These are phyloP conservation scores for Spathaspora sp. DNA, from an alignment of 1,139 yeast species.

Conservation along the genomic window DNA sequence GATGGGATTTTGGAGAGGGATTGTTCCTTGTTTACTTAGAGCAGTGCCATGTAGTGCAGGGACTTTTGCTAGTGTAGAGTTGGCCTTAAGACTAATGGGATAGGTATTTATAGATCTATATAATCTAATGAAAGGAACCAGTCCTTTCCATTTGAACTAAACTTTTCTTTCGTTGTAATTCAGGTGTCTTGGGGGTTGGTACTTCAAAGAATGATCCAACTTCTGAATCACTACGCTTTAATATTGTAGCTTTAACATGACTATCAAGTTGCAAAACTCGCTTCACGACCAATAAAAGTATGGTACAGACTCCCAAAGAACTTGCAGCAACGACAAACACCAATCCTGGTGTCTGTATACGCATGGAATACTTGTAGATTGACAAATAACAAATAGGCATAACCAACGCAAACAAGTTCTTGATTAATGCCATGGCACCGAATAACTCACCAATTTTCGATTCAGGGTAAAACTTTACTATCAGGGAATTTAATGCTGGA, in stretches of 20 bases:
- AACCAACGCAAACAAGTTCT: constrained; percentile 27
- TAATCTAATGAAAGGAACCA: constrained; percentile 4
- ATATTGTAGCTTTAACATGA: constrained; percentile 12
- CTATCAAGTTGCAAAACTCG: constrained; percentile 15
- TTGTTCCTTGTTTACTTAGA: constrained; percentile 65
- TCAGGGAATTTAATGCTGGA: constrained; percentile 36
- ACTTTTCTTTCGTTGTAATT: constrained; percentile 20
- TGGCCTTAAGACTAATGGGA: constrained; percentile 59
- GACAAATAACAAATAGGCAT: constrained; percentile 28
- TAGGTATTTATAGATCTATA: constrained; percentile 12
- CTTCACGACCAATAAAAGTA: constrained; percentile 15
- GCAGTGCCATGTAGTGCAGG: constrained; percentile 78
- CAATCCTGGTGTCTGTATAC: constrained; percentile 19
- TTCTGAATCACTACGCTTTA: constrained; percentile 20
- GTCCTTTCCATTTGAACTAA: constrained; percentile 12
- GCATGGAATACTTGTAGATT: constrained; percentile 27
- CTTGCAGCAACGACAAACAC: constrained; percentile 17
- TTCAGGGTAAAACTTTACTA: constrained; percentile 41
- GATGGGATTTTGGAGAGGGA: constrained; percentile 69
- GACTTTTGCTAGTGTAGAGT: constrained; percentile 75
- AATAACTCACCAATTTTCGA: constrained; percentile 40
- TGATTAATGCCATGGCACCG: constrained; percentile 37
- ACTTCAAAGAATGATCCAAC: constrained; percentile 6
- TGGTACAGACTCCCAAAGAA: constrained; percentile 8
- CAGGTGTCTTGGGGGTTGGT: constrained; percentile 7